phyloP scores from a whole-genome alignment of 2,329 filamentous ascomycete genomes.

The Colletotrichum shisoi region DNA sequence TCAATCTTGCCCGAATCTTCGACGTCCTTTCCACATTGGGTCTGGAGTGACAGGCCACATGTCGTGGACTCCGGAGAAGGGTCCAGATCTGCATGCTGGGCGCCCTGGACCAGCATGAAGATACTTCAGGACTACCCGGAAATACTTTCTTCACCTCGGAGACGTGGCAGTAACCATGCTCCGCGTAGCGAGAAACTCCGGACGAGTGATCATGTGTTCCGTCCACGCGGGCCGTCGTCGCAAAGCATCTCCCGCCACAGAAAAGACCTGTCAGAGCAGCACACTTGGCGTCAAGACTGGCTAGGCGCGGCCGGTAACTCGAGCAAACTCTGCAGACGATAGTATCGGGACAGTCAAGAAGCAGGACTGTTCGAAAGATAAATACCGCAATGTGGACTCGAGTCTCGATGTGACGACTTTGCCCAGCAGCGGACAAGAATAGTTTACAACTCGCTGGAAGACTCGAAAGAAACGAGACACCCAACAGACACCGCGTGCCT shows the following conservation, averaged over 20 bases:
- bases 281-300: not conserved
- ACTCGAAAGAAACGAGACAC: not conserved
- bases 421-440: not conserved
- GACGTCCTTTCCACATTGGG: slow-evolving; percentile 24
- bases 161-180: not conserved
- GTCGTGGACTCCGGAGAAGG: slow-evolving; percentile 24
- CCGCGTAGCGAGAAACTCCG: not conserved
- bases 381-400: not conserved
- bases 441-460: not conserved
- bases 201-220: slow-evolving; percentile 1
- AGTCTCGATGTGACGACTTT: not conserved
- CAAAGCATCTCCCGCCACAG: not conserved
- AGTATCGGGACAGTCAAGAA: not conserved
- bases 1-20: slow-evolving; percentile 1
- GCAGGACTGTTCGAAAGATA: not conserved
- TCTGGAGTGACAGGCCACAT: slow-evolving; percentile 14
- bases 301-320: not conserved
- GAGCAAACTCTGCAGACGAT: not conserved
- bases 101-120: not conserved
- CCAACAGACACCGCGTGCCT: no score
- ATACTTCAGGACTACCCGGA: slow-evolving; percentile 16
- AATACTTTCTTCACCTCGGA: slow-evolving; percentile 7
- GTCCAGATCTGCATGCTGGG: slow-evolving; percentile 16
- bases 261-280: slow-evolving; percentile 2
- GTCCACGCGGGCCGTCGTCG: slow-evolving; percentile 12